Percentiles rank a stretch among this genome's conserved stretches.
These are phyloP conservation scores for Apiospora marii DNA, from an alignment of 2,329 filamentous ascomycete species.

Conservation along the genomic window DNA sequence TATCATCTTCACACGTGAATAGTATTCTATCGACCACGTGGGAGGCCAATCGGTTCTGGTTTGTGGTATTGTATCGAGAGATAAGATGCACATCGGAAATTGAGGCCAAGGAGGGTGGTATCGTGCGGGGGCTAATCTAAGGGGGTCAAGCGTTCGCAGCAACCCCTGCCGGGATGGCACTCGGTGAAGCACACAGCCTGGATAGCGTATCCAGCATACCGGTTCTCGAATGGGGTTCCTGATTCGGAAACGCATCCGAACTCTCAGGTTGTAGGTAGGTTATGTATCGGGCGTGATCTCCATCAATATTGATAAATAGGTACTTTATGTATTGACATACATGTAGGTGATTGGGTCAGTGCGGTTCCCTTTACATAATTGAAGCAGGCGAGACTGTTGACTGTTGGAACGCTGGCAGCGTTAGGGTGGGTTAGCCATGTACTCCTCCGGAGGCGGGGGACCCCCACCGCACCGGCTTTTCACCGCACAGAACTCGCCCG, in stretches of 20 bases:
- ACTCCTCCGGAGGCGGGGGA: background rate
- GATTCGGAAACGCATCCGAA: background rate
- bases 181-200: background rate
- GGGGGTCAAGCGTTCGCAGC: slow-evolving; percentile 1
- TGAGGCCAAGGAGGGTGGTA: slow-evolving; percentile 23
- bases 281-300: background rate
- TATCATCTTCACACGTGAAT: background rate
- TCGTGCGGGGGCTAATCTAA: slow-evolving; percentile 22
- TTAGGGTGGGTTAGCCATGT: background rate
- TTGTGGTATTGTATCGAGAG: slow-evolving; percentile 20
- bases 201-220: background rate
- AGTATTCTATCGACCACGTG: slow-evolving; percentile 22
- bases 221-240: background rate
- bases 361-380: too few species aligned
- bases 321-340: too few species aligned
- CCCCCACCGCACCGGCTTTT: slow-evolving; percentile 14
- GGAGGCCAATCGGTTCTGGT: slow-evolving; percentile 22
- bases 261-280: background rate
- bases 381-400: background rate
- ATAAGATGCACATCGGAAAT: slow-evolving; percentile 25
- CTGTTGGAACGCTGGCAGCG: too few species aligned
- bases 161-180: background rate
- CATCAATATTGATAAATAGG: too few species aligned
- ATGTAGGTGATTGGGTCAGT: background rate
- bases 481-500: slow-evolving; percentile 7